A percentile compares a stretch with the other conserved stretches of the same genome.
Evolutionary conservation across 2,329 filamentous ascomycete genomes (phyloP).

Genomic region (Ophiognomonia clavigignenti-juglandacearum): DNA sequence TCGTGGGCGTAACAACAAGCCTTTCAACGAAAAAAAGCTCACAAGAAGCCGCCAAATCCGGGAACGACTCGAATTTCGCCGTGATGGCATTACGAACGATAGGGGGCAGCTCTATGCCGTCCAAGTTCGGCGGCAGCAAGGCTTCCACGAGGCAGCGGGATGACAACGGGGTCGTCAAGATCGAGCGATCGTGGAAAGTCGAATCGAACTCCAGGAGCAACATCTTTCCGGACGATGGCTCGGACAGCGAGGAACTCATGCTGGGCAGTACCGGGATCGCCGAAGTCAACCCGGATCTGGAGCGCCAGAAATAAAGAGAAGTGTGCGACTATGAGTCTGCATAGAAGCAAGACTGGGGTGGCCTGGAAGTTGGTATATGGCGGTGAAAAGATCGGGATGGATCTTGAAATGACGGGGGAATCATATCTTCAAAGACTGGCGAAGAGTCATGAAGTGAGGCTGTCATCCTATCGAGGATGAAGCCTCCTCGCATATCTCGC

Average conservation of each 20-base stretch:
- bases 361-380: no score
- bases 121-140: no score
- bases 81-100: conserved; percentile 10
- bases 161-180: background rate
- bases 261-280: background rate
- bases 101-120: background rate
- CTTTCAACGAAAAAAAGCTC: background rate
- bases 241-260: background rate
- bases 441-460: conserved; percentile 2
- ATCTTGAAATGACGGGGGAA: background rate
- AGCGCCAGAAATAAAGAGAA: background rate
- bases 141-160: no score
- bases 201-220: background rate
- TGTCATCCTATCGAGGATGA: background rate
- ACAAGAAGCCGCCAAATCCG: background rate
- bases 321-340: no score
- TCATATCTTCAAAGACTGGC: background rate
- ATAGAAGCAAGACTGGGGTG: background rate
- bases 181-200: background rate
- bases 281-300: background rate
- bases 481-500: background rate
- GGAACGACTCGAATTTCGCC: background rate
- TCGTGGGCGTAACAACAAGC: conserved; percentile 4
- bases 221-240: background rate
- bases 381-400: background rate